phyloP scores from a whole-genome alignment of 495 filamentous ascomycete genomes.

The Penicillium herquei region DNA sequence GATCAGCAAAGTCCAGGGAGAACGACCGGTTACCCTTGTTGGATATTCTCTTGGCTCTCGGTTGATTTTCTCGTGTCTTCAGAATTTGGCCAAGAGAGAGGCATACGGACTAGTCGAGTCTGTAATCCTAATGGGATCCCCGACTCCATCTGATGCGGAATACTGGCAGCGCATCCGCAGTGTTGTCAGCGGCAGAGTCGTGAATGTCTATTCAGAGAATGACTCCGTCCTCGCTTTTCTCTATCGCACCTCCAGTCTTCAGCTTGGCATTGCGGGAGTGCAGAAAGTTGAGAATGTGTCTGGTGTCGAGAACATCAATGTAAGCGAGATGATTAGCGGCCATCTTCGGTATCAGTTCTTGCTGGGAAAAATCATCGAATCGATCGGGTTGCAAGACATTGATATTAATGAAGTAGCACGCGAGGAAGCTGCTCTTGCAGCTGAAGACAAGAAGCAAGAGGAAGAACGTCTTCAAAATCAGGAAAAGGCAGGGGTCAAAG shows the following conservation, averaged over 20 bases:
- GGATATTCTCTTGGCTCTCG: slow-evolving; percentile 92
- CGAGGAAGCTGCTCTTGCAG: slow-evolving; percentile 57
- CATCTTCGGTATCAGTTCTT: slow-evolving; percentile 71
- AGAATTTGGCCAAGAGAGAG: slow-evolving; percentile 67
- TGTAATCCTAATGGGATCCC: slow-evolving; percentile 79
- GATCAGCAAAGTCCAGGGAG: slow-evolving; percentile 83
- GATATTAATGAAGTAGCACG: slow-evolving; percentile 54
- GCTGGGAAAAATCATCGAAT: slow-evolving; percentile 63
- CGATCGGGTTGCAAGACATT: slow-evolving; percentile 67
- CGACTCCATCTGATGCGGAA: slow-evolving; percentile 62
- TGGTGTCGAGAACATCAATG: slow-evolving; percentile 72
- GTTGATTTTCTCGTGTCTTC: slow-evolving; percentile 80
- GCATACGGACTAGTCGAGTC: slow-evolving; percentile 87
- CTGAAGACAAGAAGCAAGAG: slow-evolving; percentile 54
- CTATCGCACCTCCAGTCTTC: slow-evolving; percentile 73
- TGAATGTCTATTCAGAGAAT: slow-evolving; percentile 76
- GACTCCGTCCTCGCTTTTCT: slow-evolving; percentile 76
- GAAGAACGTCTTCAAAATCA: slow-evolving; percentile 49
- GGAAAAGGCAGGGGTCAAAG: slow-evolving; percentile 38
- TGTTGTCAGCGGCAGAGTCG: slow-evolving; percentile 69
- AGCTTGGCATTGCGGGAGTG: slow-evolving; percentile 74
- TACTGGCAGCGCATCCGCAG: slow-evolving; percentile 69
- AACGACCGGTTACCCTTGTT: slow-evolving; percentile 81
- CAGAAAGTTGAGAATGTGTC: slow-evolving; percentile 62
- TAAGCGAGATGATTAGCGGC: slow-evolving; percentile 69